These are phyloP conservation scores for Aurantiochytrium sp. DNA, from an alignment of 108 stramenopile genomes.

Conservation along the genomic window DNA sequence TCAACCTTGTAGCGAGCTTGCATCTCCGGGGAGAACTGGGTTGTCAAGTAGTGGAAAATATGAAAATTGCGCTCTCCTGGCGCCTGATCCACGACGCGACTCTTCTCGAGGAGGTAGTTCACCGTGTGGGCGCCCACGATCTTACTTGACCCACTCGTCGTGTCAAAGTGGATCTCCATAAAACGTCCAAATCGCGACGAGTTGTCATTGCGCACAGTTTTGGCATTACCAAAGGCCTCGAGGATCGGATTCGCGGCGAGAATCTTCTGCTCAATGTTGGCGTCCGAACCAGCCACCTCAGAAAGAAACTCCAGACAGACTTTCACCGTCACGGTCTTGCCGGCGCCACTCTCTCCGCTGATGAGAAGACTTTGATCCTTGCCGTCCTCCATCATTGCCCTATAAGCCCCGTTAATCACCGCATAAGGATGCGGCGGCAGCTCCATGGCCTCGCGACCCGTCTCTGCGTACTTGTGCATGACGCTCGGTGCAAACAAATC, in stretches of 20 bases:
- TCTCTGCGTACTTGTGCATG: constrained; percentile 5
- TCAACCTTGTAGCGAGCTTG: not conserved
- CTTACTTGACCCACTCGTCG: not conserved
- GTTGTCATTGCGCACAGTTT: constrained; percentile 64
- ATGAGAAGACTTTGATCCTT: constrained; percentile 54
- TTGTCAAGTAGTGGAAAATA: constrained; percentile 25
- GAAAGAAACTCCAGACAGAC: constrained; percentile 56
- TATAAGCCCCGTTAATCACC: constrained; percentile 68
- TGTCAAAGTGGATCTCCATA: constrained; percentile 31
- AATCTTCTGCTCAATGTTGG: constrained; percentile 72
- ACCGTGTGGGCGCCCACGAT: constrained; percentile 18
- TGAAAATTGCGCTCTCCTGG: constrained; percentile 30
- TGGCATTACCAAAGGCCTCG: constrained; percentile 98
- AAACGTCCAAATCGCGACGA: constrained; percentile 32
- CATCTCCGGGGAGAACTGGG: not conserved
- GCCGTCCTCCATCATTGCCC: constrained; percentile 55
- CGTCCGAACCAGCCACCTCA: constrained; percentile 36
- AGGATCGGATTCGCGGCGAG: constrained; percentile 95
- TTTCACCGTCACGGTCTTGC: constrained; percentile 63
- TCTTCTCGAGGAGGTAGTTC: constrained; percentile 40
- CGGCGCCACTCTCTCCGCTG: constrained; percentile 57
- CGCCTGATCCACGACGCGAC: constrained; percentile 23
- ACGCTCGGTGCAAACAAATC: not conserved
- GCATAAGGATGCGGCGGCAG: constrained; percentile 64
- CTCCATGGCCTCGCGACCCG: not conserved